Evolutionary conservation across 352 stramenopile genomes (phyloP), one percentile per base, ranked within the genome.

Genomic region (Globisporangium cystogenes): DNA sequence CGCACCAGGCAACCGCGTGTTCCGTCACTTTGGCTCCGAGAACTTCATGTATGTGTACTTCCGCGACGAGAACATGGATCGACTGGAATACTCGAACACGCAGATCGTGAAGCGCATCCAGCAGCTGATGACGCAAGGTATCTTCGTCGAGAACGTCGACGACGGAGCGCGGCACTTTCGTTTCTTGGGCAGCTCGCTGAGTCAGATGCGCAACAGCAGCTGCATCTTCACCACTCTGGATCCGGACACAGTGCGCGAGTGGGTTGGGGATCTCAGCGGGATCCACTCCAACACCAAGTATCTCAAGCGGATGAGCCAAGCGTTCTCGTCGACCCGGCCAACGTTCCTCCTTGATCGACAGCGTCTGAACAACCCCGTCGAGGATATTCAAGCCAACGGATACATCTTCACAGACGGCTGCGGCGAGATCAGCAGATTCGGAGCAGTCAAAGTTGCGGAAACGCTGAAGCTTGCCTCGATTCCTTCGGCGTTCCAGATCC

Each of bases 21-120:
- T 87, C 46, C 78, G 82, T 0, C 64, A 82, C 27, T 90, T 82
- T 59, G 75, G 72, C 3, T 64, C 82, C 0, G 57, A 80, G 14
- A 78, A 92, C n/a, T 92, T 92, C 43, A 76, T 92, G 64, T 87
- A 88, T 40, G 76, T 90, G 31, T 87, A 92, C 53, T 92, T 92
- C 35, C 79, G 82, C 10, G 82, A 92, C 55, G 82, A 92, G 55
- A 87, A 86, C 37, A 80, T 76, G 53, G 76, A 90, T 47, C 70
- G 76, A 12, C 59, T 90, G 33, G 76, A 92, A 14, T 87, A 83
- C 54, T 67, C 61, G 0, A 66, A 78, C 36, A 8, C 18, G 12
- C 50, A 45, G 2, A 68, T 88, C 42, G 53, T 77, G 36, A 14
- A 54, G 39, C 61, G 68, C 20, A 67, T 90, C 41, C 64, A 62